These are phyloP conservation scores for Triticum timopheevii DNA, from an alignment of 176 grass and related monocot species.

Conservation along the genomic window DNA sequence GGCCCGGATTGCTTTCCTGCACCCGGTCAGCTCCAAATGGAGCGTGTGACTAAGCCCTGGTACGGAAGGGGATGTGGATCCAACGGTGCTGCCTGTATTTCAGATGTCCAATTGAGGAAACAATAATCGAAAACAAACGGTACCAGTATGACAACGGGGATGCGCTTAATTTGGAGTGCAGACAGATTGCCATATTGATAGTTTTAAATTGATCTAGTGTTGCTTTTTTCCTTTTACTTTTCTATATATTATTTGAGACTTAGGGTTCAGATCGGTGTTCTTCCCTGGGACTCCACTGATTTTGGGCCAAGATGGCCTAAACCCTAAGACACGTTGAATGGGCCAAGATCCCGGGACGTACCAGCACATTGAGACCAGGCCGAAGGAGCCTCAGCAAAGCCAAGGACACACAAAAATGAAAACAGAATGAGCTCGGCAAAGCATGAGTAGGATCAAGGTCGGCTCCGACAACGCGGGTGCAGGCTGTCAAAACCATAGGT, in stretches of 20 bases:
- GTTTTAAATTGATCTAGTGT: neutral
- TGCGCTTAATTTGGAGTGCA: slow-evolving; percentile 4
- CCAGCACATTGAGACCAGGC: neutral
- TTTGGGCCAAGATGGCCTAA: neutral
- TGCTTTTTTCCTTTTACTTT: neutral
- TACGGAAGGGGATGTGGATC: neutral
- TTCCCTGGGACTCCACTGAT: no score
- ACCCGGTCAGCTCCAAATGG: slow-evolving; percentile 4
- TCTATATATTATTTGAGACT: neutral
- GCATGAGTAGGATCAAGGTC: neutral
- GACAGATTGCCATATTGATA: slow-evolving; percentile 9
- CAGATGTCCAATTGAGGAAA: neutral
- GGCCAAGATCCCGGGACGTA: no score
- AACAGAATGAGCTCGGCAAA: neutral
- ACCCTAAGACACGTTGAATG: no score
- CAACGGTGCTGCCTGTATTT: neutral
- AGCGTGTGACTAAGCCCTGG: neutral
- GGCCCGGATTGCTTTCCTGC: neutral
- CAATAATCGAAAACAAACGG: neutral
- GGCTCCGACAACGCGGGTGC: neutral
- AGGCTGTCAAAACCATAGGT: neutral
- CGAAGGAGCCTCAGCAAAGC: no score
- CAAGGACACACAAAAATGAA: no score
- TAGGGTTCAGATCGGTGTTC: neutral
- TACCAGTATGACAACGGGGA: neutral